These are phyloP conservation scores for Mucor indicus DNA, from an alignment of 371 early-diverging fungal species.

Conservation along the genomic window DNA sequence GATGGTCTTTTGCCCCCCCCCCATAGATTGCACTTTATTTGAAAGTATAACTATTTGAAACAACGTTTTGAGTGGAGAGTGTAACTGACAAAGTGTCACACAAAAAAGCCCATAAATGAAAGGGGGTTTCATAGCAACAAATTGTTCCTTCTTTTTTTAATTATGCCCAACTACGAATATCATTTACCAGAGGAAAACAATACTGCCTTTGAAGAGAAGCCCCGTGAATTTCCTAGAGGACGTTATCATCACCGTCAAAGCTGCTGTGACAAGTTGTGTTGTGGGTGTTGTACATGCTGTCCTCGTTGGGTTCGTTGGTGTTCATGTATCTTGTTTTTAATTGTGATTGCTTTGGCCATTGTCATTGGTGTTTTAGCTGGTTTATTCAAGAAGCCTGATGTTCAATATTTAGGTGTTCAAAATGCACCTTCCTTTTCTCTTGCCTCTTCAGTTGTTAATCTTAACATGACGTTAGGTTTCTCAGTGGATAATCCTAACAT, in stretches of 20 bases:
- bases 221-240: background rate
- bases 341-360: slow-evolving; percentile 38
- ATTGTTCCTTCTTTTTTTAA: too few species aligned
- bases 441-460: slow-evolving; percentile 16
- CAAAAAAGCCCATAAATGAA: too few species aligned
- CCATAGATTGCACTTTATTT: too few species aligned
- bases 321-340: slow-evolving; percentile 26
- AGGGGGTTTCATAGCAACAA: too few species aligned
- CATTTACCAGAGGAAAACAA: too few species aligned
- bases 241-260: background rate
- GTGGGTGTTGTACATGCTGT: slow-evolving; percentile 48
- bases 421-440: slow-evolving; percentile 26
- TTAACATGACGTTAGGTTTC: slow-evolving; percentile 37
- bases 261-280: slow-evolving; percentile 41
- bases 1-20: too few species aligned
- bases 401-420: slow-evolving; percentile 33
- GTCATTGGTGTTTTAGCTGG: slow-evolving; percentile 39
- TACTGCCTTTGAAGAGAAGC: too few species aligned
- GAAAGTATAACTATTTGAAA: too few species aligned
- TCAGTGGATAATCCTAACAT: slow-evolving; percentile 56
- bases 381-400: slow-evolving; percentile 35
- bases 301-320: slow-evolving; percentile 44
- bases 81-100: too few species aligned
- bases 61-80: too few species aligned
- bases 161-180: too few species aligned